phyloP scores from a whole-genome alignment of 2,329 filamentous ascomycete genomes.

The Arthrobotrys sphaeroides region DNA sequence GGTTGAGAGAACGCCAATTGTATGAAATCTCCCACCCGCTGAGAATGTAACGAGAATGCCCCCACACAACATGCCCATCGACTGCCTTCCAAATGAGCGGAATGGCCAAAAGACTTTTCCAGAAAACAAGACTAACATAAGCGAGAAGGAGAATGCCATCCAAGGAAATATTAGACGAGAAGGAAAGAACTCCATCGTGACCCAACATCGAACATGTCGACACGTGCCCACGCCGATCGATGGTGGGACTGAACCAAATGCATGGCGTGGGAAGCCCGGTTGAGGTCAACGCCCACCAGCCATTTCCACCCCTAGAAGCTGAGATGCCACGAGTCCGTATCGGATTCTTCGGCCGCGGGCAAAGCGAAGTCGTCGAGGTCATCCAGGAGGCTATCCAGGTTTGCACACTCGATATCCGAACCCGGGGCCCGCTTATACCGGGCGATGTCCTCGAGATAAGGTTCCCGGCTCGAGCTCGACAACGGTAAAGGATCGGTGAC shows the following conservation, averaged over 20 bases:
- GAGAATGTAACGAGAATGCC: conserved; percentile 1
- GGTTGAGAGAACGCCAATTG: neutral
- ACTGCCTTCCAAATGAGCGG: neutral
- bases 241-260: neutral
- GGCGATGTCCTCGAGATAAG: conserved; percentile 33
- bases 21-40: neutral
- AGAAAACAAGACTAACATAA: neutral
- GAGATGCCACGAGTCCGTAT: conserved; percentile 36
- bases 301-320: conserved; percentile 18
- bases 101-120: conserved; percentile 17
- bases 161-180: neutral
- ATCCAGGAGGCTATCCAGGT: conserved; percentile 24
- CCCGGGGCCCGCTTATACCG: conserved; percentile 23
- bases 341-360: conserved; percentile 33
- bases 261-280: neutral
- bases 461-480: conserved; percentile 6
- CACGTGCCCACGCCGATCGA: neutral
- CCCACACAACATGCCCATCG: neutral
- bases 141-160: neutral
- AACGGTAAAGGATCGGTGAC: neutral
- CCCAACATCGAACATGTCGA: neutral
- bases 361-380: conserved; percentile 44
- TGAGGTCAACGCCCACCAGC: neutral
- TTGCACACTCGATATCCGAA: conserved; percentile 2
- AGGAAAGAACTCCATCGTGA: conserved; percentile 2